phyloP scores from a whole-genome alignment of 257 asterid genomes.

The Nicotiana obtusifolia region DNA sequence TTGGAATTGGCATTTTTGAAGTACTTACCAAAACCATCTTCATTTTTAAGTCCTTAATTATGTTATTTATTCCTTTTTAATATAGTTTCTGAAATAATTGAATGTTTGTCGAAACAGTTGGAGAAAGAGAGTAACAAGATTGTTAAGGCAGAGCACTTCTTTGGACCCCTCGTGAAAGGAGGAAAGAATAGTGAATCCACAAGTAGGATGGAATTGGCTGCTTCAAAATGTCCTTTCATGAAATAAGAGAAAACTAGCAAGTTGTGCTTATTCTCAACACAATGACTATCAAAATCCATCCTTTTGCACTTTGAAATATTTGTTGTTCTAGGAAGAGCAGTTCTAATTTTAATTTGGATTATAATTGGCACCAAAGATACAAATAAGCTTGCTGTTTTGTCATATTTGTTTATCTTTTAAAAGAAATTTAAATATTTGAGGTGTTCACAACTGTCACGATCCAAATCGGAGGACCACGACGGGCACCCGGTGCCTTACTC shows the following conservation, averaged over 20 bases:
- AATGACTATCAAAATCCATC: not conserved
- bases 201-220: not conserved
- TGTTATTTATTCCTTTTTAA: not conserved
- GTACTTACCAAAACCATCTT: slow-evolving; percentile 22
- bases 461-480: no score
- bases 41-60: not conserved
- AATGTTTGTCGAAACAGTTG: slow-evolving; percentile 26
- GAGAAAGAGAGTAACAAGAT: slow-evolving; percentile 42
- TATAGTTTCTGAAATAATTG: not conserved
- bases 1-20: slow-evolving; percentile 44
- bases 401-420: no score
- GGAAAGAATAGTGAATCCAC: slow-evolving; percentile 1
- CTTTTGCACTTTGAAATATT: not conserved
- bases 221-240: slow-evolving; percentile 47
- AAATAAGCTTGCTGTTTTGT: no score
- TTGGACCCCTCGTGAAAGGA: slow-evolving; percentile 49
- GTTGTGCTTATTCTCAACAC: not conserved
- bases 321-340: no score
- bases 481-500: no score
- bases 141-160: slow-evolving; percentile 48
- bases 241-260: not conserved
- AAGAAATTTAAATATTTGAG: no score
- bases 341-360: no score
- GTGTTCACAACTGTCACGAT: no score
- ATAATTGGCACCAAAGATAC: no score